Conservation (phyloP, 306 rosid species). For the Dalbergia oliveri region DNA sequence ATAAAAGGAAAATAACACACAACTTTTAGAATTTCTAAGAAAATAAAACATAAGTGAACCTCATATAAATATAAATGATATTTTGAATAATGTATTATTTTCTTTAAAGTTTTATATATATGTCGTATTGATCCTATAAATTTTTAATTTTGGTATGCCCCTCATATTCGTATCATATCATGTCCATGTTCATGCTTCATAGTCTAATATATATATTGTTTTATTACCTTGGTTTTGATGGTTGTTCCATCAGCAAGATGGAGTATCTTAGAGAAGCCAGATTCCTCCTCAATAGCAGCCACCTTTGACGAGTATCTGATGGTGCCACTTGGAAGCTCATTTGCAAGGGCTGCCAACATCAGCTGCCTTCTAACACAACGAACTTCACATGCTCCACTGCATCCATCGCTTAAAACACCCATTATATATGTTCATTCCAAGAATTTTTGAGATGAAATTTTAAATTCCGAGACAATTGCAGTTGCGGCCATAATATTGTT, state of each 20-base stretch:
- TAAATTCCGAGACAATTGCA: too few relatives aligned
- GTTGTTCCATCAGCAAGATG: conserved; percentile 73
- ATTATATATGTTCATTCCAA: background rate
- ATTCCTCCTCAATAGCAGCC: conserved; percentile 66
- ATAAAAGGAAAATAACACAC: too few relatives aligned
- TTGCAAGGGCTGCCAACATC: conserved; percentile 68
- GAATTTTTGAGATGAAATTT: background rate
- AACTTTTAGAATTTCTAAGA: too few relatives aligned
- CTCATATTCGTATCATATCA: too few relatives aligned
- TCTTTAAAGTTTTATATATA: too few relatives aligned
- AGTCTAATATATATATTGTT: too few relatives aligned
- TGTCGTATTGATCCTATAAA: background rate
- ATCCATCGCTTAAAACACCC: background rate
- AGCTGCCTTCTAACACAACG: conserved; percentile 62
- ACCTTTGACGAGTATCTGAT: conserved; percentile 72
- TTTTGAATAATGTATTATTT: too few relatives aligned
- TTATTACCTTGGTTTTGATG: conserved; percentile 63
- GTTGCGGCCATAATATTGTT: too few relatives aligned
- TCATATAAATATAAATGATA: too few relatives aligned
- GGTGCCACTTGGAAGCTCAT: conserved; percentile 72
- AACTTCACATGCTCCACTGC: conserved; percentile 58
- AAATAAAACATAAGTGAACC: too few relatives aligned
- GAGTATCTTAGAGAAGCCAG: conserved; percentile 61
- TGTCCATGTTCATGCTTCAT: too few relatives aligned
- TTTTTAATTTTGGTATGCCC: too few relatives aligned